phyloP scores from a whole-genome alignment of 2,329 filamentous ascomycete genomes.

The Nemania sp. region DNA sequence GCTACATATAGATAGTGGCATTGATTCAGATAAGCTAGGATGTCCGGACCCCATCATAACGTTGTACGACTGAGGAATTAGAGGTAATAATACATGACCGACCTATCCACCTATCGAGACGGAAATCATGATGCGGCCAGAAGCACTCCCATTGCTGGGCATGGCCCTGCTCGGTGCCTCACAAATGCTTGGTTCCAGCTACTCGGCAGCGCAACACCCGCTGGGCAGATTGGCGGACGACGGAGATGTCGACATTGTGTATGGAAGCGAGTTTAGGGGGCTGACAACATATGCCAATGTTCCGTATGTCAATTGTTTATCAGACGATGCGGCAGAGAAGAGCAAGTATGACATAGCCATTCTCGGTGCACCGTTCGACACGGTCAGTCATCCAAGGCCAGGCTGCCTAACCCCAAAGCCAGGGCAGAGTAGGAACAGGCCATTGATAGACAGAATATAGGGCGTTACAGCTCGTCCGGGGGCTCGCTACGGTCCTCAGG shows the following conservation, averaged over 20 bases:
- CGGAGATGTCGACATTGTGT: constrained; percentile 46
- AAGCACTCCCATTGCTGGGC: not conserved
- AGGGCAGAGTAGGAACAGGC: not conserved
- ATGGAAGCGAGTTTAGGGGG: constrained; percentile 52
- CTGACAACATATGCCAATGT: constrained; percentile 67
- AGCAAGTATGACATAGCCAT: constrained; percentile 60
- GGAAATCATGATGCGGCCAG: constrained; percentile 1
- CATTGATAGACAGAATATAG: constrained; percentile 14
- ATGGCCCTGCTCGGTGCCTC: constrained; percentile 14
- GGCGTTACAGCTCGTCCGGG: constrained; percentile 42
- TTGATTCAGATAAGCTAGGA: too few species aligned
- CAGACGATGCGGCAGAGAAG: constrained; percentile 45
- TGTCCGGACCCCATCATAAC: too few species aligned
- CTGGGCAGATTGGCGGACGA: constrained; percentile 30
- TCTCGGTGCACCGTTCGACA: constrained; percentile 55
- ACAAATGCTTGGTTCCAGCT: constrained; percentile 17
- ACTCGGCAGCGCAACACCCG: constrained; percentile 23
- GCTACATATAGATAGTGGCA: too few species aligned
- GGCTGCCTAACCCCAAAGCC: not conserved
- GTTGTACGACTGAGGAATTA: too few species aligned
- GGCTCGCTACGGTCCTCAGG: constrained; percentile 42
- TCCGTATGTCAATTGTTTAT: constrained; percentile 62
- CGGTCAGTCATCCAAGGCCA: constrained; percentile 34
- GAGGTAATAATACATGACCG: too few species aligned
- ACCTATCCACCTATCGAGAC: not conserved